Evolutionary conservation across 306 rosid species (phyloP).

Genomic region (Sicyos edulis): DNA sequence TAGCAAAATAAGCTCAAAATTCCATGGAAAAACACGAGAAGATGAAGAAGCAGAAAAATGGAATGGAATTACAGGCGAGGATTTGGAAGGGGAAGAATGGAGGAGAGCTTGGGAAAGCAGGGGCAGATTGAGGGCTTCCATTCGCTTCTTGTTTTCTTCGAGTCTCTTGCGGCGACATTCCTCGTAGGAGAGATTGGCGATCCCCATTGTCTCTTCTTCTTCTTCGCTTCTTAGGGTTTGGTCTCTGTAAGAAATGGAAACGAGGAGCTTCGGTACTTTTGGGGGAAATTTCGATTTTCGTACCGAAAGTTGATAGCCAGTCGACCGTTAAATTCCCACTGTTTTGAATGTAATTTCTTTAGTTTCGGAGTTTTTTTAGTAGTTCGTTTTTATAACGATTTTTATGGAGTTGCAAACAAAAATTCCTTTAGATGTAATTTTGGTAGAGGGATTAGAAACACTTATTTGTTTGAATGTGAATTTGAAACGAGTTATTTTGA

Average conservation of each 20-base stretch:
- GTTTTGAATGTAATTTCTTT: too few relatives aligned
- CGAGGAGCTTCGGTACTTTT: neutral
- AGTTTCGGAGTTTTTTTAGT: too few relatives aligned
- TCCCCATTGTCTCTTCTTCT: constrained; percentile 26
- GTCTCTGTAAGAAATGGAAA: neutral
- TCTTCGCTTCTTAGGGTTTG: neutral
- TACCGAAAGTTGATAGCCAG: neutral
- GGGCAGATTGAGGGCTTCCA: constrained; percentile 68
- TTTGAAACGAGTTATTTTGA: too few relatives aligned
- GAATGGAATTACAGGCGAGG: constrained; percentile 2
- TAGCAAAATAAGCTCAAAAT: neutral
- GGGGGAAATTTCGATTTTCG: neutral
- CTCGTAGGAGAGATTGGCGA: constrained; percentile 23
- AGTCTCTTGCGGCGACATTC: constrained; percentile 45
- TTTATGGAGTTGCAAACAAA: too few relatives aligned
- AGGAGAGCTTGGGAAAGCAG: constrained; percentile 51
- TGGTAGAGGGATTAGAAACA: too few relatives aligned
- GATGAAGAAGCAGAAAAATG: neutral
- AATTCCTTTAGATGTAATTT: too few relatives aligned
- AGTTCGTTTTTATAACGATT: too few relatives aligned
- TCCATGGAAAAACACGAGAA: neutral
- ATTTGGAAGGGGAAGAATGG: constrained; percentile 39
- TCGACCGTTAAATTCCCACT: constrained; percentile 47
- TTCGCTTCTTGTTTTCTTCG: constrained; percentile 67
- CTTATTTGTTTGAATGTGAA: too few relatives aligned